Conservation (phyloP, 805 yeast species). For the Teunomyces cretensis region DNA sequence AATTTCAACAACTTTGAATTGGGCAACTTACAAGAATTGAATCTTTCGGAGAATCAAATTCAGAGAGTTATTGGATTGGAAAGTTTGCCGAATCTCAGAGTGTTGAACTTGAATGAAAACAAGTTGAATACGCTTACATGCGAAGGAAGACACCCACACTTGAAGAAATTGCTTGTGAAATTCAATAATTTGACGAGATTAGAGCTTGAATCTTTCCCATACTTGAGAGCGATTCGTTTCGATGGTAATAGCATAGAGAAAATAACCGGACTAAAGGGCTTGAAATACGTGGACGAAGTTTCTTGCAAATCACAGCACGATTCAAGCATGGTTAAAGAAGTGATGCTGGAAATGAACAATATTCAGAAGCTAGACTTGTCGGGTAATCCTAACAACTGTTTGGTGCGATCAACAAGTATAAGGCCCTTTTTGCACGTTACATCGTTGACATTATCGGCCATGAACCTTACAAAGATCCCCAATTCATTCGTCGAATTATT, state of each 20-base stretch:
- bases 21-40: constrained; percentile 43
- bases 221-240: constrained; percentile 42
- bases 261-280: constrained; percentile 24
- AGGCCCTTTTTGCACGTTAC: constrained; percentile 36
- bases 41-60: constrained; percentile 44
- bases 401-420: constrained; percentile 5
- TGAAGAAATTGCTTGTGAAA: constrained; percentile 40
- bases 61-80: constrained; percentile 34
- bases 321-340: constrained; percentile 16
- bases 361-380: constrained; percentile 40
- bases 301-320: constrained; percentile 39
- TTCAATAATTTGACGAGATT: constrained; percentile 35
- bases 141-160: constrained; percentile 19
- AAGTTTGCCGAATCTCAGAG: constrained; percentile 30
- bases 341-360: constrained; percentile 10
- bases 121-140: constrained; percentile 23
- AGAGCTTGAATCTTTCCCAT: constrained; percentile 33
- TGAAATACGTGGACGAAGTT: constrained; percentile 40
- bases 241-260: constrained; percentile 42
- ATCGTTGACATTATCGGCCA: constrained; percentile 46
- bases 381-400: constrained; percentile 28
- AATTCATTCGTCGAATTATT: constrained; percentile 34
- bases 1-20: constrained; percentile 35
- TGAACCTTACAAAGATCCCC: constrained; percentile 43
- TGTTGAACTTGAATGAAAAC: constrained; percentile 45